phyloP scores from a whole-genome alignment of 306 rosid species.

The Pyrus pyrifolia region DNA sequence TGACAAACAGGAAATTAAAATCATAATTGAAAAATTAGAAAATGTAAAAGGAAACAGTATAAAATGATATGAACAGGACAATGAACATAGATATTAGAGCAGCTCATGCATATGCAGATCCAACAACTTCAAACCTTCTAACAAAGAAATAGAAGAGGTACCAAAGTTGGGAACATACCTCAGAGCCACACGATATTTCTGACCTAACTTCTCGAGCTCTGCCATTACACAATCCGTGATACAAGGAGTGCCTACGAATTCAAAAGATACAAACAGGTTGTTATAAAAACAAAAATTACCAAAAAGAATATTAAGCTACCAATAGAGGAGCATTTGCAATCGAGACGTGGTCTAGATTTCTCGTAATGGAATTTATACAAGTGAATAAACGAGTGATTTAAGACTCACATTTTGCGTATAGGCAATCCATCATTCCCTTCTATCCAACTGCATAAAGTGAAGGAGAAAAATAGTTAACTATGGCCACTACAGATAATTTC shows the following conservation, averaged over 20 bases:
- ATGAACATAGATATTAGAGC: not conserved
- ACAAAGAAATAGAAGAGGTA: not conserved
- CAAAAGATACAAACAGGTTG: not conserved
- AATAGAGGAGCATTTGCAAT: not conserved
- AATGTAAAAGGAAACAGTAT: not conserved
- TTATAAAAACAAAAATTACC: not conserved
- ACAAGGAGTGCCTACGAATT: slow-evolving; percentile 75
- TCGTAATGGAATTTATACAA: not conserved
- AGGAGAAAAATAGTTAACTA: slow-evolving; percentile 6
- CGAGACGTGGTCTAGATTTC: not conserved
- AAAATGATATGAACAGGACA: not conserved
- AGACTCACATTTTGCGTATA: slow-evolving; percentile 90
- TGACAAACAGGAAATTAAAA: not conserved
- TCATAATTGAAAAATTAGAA: not conserved
- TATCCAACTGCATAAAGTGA: slow-evolving; percentile 59
- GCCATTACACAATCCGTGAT: slow-evolving; percentile 96
- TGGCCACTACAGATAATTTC: not conserved
- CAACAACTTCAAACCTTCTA: not conserved
- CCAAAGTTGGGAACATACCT: slow-evolving; percentile 34
- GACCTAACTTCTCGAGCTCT: slow-evolving; percentile 83
- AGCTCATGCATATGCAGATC: not conserved
- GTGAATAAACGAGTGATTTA: not conserved
- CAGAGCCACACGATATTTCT: slow-evolving; percentile 86
- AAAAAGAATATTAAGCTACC: not conserved
- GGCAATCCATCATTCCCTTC: slow-evolving; percentile 95